Evolutionary conservation across 2,329 filamentous ascomycete genomes (phyloP).

Genomic region (Ustulina deusta): DNA sequence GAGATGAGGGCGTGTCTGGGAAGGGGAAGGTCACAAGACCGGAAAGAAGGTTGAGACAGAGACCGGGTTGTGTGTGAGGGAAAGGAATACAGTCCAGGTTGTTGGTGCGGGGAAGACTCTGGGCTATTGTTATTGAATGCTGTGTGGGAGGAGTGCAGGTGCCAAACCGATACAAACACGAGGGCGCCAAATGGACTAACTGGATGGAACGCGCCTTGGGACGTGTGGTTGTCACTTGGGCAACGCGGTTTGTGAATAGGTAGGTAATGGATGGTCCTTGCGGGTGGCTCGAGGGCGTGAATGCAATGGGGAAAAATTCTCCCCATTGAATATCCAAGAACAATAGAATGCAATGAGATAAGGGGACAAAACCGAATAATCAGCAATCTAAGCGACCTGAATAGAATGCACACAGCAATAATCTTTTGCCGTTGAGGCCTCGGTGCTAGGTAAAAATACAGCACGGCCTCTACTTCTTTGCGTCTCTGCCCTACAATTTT

Average conservation of each 20-base stretch:
- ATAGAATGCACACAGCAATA: background rate
- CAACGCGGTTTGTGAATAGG: background rate
- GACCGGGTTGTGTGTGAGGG: background rate
- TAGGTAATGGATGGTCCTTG: background rate
- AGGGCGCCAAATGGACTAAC: background rate
- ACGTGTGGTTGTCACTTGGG: background rate
- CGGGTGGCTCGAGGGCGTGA: too few species aligned
- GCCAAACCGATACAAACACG: background rate
- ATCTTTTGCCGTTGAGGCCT: background rate
- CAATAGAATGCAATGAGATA: background rate
- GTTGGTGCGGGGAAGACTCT: background rate
- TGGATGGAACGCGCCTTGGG: background rate
- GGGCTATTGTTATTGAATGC: background rate
- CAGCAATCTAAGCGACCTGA: background rate
- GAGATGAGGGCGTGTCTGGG: too few species aligned
- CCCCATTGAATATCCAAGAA: background rate
- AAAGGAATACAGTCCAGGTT: background rate
- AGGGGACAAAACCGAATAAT: background rate
- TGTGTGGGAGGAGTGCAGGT: slow-evolving; percentile 1
- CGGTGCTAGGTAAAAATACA: too few species aligned
- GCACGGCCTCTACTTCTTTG: too few species aligned
- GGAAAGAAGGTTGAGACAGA: background rate
- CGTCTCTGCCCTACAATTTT: background rate
- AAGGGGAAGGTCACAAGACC: too few species aligned
- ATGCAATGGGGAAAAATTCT: background rate